phyloP scores from a whole-genome alignment of 495 filamentous ascomycete genomes.

The Articulospora tetracladia region DNA sequence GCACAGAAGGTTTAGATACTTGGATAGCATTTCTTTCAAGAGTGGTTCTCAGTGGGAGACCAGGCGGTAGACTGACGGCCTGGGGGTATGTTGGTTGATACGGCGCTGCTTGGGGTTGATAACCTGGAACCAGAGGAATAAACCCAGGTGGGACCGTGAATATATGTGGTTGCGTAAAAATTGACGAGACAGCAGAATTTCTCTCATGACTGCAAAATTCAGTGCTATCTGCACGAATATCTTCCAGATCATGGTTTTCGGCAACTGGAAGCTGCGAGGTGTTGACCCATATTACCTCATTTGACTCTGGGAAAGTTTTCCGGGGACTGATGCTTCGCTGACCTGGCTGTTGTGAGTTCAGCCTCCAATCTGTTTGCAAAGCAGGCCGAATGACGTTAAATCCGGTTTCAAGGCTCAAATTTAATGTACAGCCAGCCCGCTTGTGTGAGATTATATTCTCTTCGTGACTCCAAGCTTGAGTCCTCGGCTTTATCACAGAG shows the following conservation, averaged over 20 bases:
- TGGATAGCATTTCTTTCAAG: background rate
- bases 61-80: background rate
- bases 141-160: background rate
- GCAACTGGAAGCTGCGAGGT: background rate
- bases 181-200: background rate
- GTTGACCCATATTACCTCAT: background rate
- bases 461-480: background rate
- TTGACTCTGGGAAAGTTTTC: background rate
- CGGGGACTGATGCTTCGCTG: background rate
- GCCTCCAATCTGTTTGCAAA: background rate
- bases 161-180: background rate
- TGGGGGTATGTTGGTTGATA: background rate
- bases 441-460: background rate
- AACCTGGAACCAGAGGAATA: background rate
- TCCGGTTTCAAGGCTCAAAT: background rate
- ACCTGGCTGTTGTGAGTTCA: background rate
- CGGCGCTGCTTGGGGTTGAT: background rate
- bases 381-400: background rate
- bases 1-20: background rate
- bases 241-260: background rate
- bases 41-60: background rate
- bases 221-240: background rate
- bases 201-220: background rate
- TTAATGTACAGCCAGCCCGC: background rate
- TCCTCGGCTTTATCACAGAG: background rate